Percentiles rank a stretch among this genome's conserved stretches.
phyloP scores from a whole-genome alignment of 2,329 filamentous ascomycete genomes.

The Teratosphaeria zuluensis region DNA sequence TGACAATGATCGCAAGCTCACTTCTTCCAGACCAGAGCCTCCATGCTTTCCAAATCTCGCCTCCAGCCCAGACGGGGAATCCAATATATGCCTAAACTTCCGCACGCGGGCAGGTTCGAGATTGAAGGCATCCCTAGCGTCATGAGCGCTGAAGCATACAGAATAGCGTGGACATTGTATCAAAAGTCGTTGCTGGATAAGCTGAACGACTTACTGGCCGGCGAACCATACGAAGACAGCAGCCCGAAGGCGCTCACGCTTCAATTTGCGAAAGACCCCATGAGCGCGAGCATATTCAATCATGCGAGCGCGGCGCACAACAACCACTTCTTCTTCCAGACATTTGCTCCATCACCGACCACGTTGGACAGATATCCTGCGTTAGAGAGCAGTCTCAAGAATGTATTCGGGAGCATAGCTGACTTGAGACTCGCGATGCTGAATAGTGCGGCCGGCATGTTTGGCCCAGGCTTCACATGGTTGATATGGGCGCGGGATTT shows the following conservation, averaged over 20 bases:
- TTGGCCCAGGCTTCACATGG: slow-evolving; percentile 96
- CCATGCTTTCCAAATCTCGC: slow-evolving; percentile 10
- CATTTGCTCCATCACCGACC: slow-evolving; percentile 11
- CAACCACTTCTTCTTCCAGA: slow-evolving; percentile 72
- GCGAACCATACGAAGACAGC: slow-evolving; percentile 55
- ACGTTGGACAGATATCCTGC: slow-evolving; percentile 41
- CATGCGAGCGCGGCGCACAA: slow-evolving; percentile 94
- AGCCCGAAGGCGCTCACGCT: slow-evolving; percentile 60
- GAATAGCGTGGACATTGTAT: slow-evolving; percentile 74
- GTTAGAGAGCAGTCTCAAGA: slow-evolving; percentile 52
- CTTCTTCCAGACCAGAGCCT: slow-evolving; percentile 6
- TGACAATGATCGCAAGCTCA: neutral
- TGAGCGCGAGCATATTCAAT: slow-evolving; percentile 77
- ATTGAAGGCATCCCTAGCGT: slow-evolving; percentile 57
- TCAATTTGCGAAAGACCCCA: slow-evolving; percentile 67
- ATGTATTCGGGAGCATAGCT: slow-evolving; percentile 71
- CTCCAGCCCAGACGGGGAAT: slow-evolving; percentile 27
- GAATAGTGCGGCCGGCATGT: slow-evolving; percentile 77
- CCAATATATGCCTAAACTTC: slow-evolving; percentile 18
- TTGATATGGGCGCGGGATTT: slow-evolving; percentile 49
- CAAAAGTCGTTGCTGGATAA: slow-evolving; percentile 64
- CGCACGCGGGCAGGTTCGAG: neutral
- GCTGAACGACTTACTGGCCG: slow-evolving; percentile 63
- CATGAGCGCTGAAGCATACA: slow-evolving; percentile 58
- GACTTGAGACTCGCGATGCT: slow-evolving; percentile 73